Evolutionary conservation across 768 basidiomycete species (phyloP), one percentile per base, ranked within the genome.

Genomic region (Mycena rosella): DNA sequence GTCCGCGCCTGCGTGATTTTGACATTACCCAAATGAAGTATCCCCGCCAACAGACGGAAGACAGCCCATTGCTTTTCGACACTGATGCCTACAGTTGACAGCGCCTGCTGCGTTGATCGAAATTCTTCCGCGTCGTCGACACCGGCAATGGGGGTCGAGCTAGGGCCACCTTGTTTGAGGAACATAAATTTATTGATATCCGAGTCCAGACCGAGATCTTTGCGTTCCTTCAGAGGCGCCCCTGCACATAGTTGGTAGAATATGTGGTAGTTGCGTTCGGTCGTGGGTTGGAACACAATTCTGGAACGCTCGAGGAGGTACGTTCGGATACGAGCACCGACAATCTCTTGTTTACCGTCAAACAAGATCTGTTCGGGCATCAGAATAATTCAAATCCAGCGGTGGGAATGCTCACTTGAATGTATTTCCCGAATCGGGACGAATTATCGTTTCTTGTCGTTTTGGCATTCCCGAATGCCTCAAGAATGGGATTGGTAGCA

Each of bases 161-260:
- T 82, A 14, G 95, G 88, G 7, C 98, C 98, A 36, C 98, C 98
- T 79, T 98, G 97, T 76, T 89, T 96, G 67, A 99, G 85, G 76
- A 94, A 99, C 69, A 91, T 87, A 80, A 99, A 99, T 78, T 95
- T 93, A 61, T 88, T 88, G 64, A 94, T 85, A 75, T 96, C 94
- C 22, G 86, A 84, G 73, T 96, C 95, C 40, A 99, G 86, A 7
- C 96, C 96, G 49, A 98, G 88, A 74, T 96, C 95, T 80, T 97
- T 97, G 45, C 95, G 90, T 76, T 99, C 98, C 79, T 97, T 97
- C 26, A 93, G 83, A 3, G 98, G 96, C 13, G 95, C 96, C 53
- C 98, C 98, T 0, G 96, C 94, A 72, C 97, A 96, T n/a, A 99
- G 84, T 78, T 99, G 98, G 81, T 99, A 99, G 85, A 99, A 99